Conservation (phyloP, 352 stramenopile species). For the Globisporangium yorkense region DNA sequence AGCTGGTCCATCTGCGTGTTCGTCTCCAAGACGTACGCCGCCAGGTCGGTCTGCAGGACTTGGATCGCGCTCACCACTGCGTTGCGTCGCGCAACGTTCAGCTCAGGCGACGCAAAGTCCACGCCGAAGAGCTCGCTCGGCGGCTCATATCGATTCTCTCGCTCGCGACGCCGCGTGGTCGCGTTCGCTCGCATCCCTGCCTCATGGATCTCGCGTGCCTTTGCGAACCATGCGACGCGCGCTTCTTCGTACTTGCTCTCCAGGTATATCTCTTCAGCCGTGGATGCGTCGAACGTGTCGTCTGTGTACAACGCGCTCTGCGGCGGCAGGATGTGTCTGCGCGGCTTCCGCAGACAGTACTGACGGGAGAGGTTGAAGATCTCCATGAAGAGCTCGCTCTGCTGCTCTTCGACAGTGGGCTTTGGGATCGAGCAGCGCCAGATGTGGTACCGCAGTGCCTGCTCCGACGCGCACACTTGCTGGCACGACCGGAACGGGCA, state of each 20-base stretch:
- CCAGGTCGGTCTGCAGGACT: constrained; percentile 47
- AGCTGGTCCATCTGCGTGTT: constrained; percentile 56
- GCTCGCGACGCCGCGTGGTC: constrained; percentile 18
- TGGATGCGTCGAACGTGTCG: constrained; percentile 5
- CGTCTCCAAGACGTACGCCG: constrained; percentile 52
- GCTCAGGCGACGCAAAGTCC: constrained; percentile 54
- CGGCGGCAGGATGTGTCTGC: constrained; percentile 32
- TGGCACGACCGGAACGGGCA: constrained; percentile 66
- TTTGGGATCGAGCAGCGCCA: constrained; percentile 58
- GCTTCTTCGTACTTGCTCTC: constrained; percentile 62
- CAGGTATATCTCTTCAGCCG: constrained; percentile 51
- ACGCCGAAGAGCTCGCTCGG: constrained; percentile 43
- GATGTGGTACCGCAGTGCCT: constrained; percentile 69
- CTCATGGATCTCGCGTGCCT: constrained; percentile 32
- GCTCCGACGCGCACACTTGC: constrained; percentile 64
- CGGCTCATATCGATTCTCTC: constrained; percentile 35
- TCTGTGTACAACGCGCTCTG: constrained; percentile 14
- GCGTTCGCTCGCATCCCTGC: constrained; percentile 25
- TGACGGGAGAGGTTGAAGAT: constrained; percentile 69
- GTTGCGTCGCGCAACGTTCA: constrained; percentile 60
- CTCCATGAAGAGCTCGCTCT: constrained; percentile 63
- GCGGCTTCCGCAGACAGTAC: constrained; percentile 69
- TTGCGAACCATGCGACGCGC: constrained; percentile 32
- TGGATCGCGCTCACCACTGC: constrained; percentile 41
- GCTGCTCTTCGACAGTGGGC: constrained; percentile 44